Percentiles rank a stretch among this genome's conserved stretches.
Conservation (phyloP, 2,329 filamentous ascomycete species). For the Penicillium thymicola region DNA sequence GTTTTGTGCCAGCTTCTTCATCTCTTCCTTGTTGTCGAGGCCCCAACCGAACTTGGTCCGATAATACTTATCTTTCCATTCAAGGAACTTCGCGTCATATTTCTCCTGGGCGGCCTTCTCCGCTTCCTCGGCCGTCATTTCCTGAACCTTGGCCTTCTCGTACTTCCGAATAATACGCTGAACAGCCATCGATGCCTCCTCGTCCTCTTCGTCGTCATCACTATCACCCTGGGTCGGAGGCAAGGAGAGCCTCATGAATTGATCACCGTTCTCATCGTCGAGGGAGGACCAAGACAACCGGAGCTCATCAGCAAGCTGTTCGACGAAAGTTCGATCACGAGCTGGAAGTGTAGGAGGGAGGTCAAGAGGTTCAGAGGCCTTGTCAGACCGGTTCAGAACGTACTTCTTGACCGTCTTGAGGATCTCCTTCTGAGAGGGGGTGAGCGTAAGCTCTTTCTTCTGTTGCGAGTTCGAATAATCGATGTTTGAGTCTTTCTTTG, state of each 20-base stretch:
- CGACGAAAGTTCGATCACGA: constrained; percentile 86
- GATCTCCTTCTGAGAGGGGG: constrained; percentile 73
- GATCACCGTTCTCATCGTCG: constrained; percentile 61
- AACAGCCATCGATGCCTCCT: constrained; percentile 79
- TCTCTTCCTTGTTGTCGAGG: constrained; percentile 72
- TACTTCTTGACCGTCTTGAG: constrained; percentile 81
- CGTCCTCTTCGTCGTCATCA: constrained; percentile 68
- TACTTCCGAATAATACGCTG: constrained; percentile 84
- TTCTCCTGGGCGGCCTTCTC: constrained; percentile 75
- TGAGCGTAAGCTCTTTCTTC: constrained; percentile 67
- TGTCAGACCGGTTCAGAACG: constrained; percentile 64
- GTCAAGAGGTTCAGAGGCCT: constrained; percentile 60
- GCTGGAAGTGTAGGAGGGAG: constrained; percentile 71
- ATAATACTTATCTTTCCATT: constrained; percentile 96
- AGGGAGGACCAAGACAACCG: constrained; percentile 64
- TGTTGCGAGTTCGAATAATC: constrained; percentile 59
- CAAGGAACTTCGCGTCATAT: constrained; percentile 84
- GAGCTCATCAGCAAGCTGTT: constrained; percentile 73
- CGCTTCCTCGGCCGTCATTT: constrained; percentile 73
- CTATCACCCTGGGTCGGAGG: constrained; percentile 48
- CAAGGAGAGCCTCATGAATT: constrained; percentile 63
- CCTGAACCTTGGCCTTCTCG: constrained; percentile 82
- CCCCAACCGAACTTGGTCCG: constrained; percentile 87
- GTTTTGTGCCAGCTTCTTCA: constrained; percentile 83
- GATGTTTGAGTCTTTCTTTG: constrained; percentile 72